phyloP scores from a whole-genome alignment of 331 rosid species.

The Stylosanthes scabra region DNA sequence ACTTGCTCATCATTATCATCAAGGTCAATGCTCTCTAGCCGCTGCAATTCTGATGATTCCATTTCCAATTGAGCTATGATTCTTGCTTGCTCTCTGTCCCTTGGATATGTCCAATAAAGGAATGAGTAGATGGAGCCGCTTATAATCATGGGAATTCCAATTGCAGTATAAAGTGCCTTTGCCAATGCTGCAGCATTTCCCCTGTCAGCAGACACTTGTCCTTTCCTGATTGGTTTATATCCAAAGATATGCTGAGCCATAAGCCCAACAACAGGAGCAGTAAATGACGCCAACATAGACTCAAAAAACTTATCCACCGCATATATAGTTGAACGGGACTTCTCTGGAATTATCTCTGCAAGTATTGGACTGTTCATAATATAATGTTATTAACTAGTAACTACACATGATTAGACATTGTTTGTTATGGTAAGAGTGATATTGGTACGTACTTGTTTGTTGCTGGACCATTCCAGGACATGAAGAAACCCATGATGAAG shows the following conservation, averaged over 20 bases:
- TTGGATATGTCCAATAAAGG: slow-evolving; percentile 80
- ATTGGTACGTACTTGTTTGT: slow-evolving; percentile 65
- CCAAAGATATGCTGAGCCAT: slow-evolving; percentile 75
- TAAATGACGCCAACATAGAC: slow-evolving; percentile 71
- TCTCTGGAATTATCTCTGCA: slow-evolving; percentile 94
- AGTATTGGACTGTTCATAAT: slow-evolving; percentile 77
- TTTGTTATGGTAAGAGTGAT: too few species aligned
- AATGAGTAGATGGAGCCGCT: slow-evolving; percentile 72
- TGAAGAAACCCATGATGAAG: slow-evolving; percentile 63
- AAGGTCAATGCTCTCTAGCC: slow-evolving; percentile 32
- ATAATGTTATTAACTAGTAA: not conserved
- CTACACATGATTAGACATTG: too few species aligned
- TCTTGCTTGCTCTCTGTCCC: slow-evolving; percentile 79
- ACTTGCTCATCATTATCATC: slow-evolving; percentile 59
- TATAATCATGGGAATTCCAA: slow-evolving; percentile 72
- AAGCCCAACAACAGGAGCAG: slow-evolving; percentile 80
- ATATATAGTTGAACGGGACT: slow-evolving; percentile 78
- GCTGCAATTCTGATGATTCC: slow-evolving; percentile 59
- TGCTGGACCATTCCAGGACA: slow-evolving; percentile 73
- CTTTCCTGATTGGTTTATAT: slow-evolving; percentile 66
- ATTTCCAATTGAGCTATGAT: slow-evolving; percentile 59
- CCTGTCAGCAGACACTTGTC: slow-evolving; percentile 63
- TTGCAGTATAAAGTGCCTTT: slow-evolving; percentile 78
- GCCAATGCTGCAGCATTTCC: slow-evolving; percentile 83
- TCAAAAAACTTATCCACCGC: slow-evolving; percentile 86